Evolutionary conservation across 2,329 filamentous ascomycete species (phyloP).

Genomic region (Talaromyces albobiverticillius): DNA sequence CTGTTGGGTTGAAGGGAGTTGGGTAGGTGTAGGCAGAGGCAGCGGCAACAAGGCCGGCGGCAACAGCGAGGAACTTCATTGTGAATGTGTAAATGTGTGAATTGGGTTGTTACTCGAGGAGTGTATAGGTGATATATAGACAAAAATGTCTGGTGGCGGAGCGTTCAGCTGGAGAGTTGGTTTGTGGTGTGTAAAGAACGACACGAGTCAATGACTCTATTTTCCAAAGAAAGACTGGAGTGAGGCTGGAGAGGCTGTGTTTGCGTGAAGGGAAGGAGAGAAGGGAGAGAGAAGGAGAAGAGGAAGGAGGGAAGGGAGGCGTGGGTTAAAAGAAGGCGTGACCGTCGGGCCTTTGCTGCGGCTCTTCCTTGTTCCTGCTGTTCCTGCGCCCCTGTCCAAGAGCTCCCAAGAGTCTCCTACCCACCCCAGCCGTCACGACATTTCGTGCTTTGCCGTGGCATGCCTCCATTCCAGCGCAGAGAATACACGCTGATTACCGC

Average conservation of each 20-base stretch:
- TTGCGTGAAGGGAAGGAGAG: neutral
- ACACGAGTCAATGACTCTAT: constrained; percentile 13
- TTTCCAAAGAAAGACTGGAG: constrained; percentile 12
- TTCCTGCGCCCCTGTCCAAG: too few species aligned
- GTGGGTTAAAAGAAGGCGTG: neutral
- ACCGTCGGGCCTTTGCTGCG: neutral
- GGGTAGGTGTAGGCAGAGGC: constrained; percentile 33
- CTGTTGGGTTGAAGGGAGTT: constrained; percentile 29
- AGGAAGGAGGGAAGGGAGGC: neutral
- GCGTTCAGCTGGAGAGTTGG: neutral
- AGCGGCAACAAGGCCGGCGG: constrained; percentile 38
- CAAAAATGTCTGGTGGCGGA: neutral
- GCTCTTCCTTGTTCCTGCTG: neutral
- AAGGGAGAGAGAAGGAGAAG: neutral
- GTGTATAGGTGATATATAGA: neutral
- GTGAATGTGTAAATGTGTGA: constrained; percentile 19
- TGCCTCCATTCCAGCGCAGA: too few species aligned
- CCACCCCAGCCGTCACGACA: neutral
- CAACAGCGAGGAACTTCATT: constrained; percentile 39
- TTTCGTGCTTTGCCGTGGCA: too few species aligned
- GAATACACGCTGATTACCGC: too few species aligned
- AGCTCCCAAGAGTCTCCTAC: too few species aligned
- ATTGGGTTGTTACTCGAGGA: too few species aligned
- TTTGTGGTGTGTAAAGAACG: constrained; percentile 10
- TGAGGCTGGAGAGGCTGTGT: constrained; percentile 7